phyloP scores from a whole-genome alignment of 768 basidiomycete species.

The Boletus rubroflammeus region DNA sequence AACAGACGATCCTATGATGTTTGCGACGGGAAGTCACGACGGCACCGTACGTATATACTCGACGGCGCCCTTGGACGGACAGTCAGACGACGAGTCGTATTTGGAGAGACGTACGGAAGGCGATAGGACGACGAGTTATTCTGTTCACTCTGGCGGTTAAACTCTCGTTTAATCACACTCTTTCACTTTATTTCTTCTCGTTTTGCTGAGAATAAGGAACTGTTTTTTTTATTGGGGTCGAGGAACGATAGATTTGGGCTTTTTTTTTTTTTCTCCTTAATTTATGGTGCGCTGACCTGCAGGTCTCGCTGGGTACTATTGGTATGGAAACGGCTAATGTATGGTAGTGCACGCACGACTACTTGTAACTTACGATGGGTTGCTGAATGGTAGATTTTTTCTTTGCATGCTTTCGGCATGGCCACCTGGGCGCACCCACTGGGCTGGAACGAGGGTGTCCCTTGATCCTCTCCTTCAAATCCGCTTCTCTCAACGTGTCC shows the following conservation, averaged over 20 bases:
- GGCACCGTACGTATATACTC: slow-evolving; percentile 76
- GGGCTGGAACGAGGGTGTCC: background rate
- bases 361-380: slow-evolving; percentile 19
- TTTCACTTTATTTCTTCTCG: background rate
- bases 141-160: slow-evolving; percentile 29
- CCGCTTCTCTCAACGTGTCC: slow-evolving; percentile 17
- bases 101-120: slow-evolving; percentile 23
- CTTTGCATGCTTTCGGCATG: slow-evolving; percentile 1
- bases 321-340: slow-evolving; percentile 26
- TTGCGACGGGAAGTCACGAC: slow-evolving; percentile 76
- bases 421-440: background rate
- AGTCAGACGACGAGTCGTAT: slow-evolving; percentile 25
- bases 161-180: slow-evolving; percentile 1
- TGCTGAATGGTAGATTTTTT: slow-evolving; percentile 9
- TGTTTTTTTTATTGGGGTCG: slow-evolving; percentile 14
- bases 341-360: slow-evolving; percentile 20
- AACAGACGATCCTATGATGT: slow-evolving; percentile 46
- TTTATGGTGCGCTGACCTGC: slow-evolving; percentile 20
- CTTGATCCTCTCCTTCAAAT: background rate
- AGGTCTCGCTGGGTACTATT: slow-evolving; percentile 19
- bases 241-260: slow-evolving; percentile 1
- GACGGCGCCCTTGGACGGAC: slow-evolving; percentile 30
- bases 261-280: slow-evolving; percentile 8
- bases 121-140: slow-evolving; percentile 23
- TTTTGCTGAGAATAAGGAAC: background rate